Percentiles rank a stretch among this genome's conserved stretches.
Conservation (phyloP, 208 protist genomes). For the Acanthamoeba polyphaga region DNA sequence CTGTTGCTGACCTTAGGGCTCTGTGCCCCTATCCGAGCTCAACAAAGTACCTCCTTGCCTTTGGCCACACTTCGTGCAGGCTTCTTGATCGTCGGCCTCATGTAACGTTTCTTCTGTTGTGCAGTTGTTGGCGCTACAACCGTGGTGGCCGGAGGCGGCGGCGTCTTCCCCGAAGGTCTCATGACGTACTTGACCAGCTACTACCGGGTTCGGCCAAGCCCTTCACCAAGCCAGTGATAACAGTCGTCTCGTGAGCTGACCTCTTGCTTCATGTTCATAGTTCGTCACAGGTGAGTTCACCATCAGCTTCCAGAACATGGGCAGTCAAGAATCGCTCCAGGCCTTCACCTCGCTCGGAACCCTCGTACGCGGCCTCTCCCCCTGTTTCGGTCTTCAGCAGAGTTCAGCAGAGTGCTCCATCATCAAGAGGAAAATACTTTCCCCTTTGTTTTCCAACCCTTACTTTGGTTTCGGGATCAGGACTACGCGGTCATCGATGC, state of each 20-base stretch:
- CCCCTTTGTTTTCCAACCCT: not conserved
- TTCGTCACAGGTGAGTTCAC: not conserved
- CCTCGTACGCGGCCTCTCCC: not conserved
- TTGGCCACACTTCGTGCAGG: too few species aligned
- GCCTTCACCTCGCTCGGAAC: not conserved
- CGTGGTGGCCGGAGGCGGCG: not conserved
- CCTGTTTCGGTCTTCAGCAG: not conserved
- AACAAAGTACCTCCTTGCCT: not conserved
- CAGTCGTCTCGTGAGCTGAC: too few species aligned
- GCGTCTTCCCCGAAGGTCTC: not conserved
- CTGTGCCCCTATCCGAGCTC: not conserved
- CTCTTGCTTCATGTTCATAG: not conserved
- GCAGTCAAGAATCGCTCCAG: not conserved
- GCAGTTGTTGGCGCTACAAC: not conserved
- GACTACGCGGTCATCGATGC: not conserved
- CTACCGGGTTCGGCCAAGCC: not conserved
- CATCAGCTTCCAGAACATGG: slow-evolving; percentile 20
- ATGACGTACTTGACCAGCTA: not conserved
- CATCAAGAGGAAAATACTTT: not conserved
- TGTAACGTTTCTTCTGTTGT: too few species aligned
- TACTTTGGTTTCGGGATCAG: rapidly evolving
- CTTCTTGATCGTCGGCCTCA: too few species aligned
- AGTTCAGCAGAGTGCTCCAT: too few species aligned
- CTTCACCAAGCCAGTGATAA: too few species aligned
- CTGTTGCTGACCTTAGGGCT: not conserved